A percentile compares a stretch with the other conserved stretches of the same genome.
Evolutionary conservation across 192 early-diverging fungal genomes (phyloP).

Genomic region (Backusella liffmaniae): DNA sequence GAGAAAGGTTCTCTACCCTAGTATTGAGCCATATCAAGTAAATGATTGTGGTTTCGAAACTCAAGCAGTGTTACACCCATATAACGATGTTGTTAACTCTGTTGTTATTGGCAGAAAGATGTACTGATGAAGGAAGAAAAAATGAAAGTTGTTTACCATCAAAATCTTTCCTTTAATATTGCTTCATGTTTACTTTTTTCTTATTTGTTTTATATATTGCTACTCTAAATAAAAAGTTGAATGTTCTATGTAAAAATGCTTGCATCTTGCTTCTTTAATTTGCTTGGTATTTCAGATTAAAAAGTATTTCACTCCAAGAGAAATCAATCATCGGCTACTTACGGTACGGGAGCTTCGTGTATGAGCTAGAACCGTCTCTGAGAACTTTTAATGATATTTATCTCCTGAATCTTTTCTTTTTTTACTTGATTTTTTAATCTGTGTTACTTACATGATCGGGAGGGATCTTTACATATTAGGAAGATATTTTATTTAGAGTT

Average conservation of each 20-base stretch:
- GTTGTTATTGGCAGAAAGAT: slow-evolving; percentile 26
- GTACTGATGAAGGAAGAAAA: neutral
- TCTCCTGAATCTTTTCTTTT: neutral
- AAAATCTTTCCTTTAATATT: neutral
- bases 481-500: no score
- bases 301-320: neutral
- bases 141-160: no score
- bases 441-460: neutral
- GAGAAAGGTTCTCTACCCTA: slow-evolving; percentile 24
- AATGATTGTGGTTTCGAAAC: slow-evolving; percentile 18
- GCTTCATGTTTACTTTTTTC: neutral
- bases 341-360: neutral
- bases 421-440: neutral
- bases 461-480: neutral
- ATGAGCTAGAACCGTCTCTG: neutral
- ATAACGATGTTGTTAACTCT: slow-evolving; percentile 33
- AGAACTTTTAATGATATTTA: neutral
- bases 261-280: neutral
- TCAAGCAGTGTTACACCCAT: slow-evolving; percentile 19
- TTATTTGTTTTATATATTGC: neutral
- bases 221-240: neutral
- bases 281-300: neutral
- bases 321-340: neutral
- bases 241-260: neutral
- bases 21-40: slow-evolving; percentile 17